Evolutionary conservation across 176 grass and related monocot genomes (phyloP).

Genomic region (bread wheat (Triticum aestivum)): DNA sequence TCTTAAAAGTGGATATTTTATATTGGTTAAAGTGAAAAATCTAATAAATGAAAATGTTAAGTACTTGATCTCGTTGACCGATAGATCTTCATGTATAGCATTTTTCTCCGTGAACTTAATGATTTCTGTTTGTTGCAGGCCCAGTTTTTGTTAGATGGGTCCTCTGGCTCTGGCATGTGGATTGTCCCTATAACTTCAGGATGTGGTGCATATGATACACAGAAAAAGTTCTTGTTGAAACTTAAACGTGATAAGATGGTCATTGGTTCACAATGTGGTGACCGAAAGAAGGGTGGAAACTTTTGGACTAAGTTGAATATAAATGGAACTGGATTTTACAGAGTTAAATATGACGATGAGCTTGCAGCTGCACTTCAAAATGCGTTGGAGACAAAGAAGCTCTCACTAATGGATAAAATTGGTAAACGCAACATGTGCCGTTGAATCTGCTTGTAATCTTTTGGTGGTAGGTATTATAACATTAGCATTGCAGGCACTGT

Average conservation of each 20-base stretch:
- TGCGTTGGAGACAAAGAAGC: slow-evolving; percentile 60
- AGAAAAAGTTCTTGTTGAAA: slow-evolving; percentile 63
- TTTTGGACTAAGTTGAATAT: slow-evolving; percentile 90
- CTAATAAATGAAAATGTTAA: neutral
- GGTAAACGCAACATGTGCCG: slow-evolving; percentile 45
- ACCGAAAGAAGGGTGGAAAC: slow-evolving; percentile 27
- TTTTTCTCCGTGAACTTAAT: slow-evolving; percentile 13
- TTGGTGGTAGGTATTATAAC: slow-evolving; percentile 11
- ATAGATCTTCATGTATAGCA: neutral
- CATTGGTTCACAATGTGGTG: slow-evolving; percentile 33
- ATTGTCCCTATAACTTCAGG: slow-evolving; percentile 70
- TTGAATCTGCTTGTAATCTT: slow-evolving; percentile 9
- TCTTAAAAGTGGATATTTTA: neutral
- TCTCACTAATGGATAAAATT: slow-evolving; percentile 78
- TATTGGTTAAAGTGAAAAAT: neutral
- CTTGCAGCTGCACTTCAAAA: slow-evolving; percentile 66
- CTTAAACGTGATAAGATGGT: slow-evolving; percentile 58
- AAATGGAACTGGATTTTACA: slow-evolving; percentile 86
- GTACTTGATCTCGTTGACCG: neutral
- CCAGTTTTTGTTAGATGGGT: slow-evolving; percentile 83
- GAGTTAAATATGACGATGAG: slow-evolving; percentile 79
- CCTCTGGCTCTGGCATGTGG: slow-evolving; percentile 61
- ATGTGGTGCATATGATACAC: slow-evolving; percentile 50
- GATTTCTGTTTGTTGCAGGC: slow-evolving; percentile 49
- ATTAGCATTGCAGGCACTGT: slow-evolving; percentile 63